Evolutionary conservation across 331 rosid genomes (phyloP), one percentile per base, ranked within the genome.

Genomic region (Quercus tomentella): DNA sequence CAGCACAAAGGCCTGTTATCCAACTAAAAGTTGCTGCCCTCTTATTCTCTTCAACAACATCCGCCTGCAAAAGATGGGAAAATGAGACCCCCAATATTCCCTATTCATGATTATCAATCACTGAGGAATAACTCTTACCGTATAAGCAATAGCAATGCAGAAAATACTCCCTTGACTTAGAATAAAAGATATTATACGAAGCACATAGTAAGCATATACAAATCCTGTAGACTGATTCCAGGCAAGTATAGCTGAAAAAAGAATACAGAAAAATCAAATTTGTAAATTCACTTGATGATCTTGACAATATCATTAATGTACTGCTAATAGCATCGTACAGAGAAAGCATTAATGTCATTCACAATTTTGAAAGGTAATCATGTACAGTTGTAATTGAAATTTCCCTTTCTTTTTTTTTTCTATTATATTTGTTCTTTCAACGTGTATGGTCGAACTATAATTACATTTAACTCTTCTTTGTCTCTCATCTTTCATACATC

Each of bases 151-250:
- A 56, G 92, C 79, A 67, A 93, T 82, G 90, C 93, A 93, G 91
- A 89, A 91, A 30, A 85, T 88, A 81, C 93, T 93, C 70, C 97
- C 97, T 86, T 89, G 94, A 88, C 92, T 93, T 56, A 93, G 75
- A 66, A 91, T 91, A 77, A 78, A 85, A 21, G 97, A 83, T 81
- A 93, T 37, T 67, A 92, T 88, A 72, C 94, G 92, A 67, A 88
- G 79, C 69, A 77, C 97, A 16, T 91, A 91, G 79, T 91, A 93
- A 70, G 92, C 92, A 73, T 91, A 93, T 74, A 93, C 92, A 79
- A 56, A 87, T 74, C 67, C 89, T 84, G 80, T 82, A 9, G 94
- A 84, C n/a, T 84, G 90, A 77, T 89, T 78, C 94, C 91, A 88
- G 5, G 84, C 91, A 81, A 93, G 90, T 76, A 93, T 72, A 67